Evolutionary conservation across 371 early-diverging fungal species (phyloP).

Genomic region (Rhizopus delemar): DNA sequence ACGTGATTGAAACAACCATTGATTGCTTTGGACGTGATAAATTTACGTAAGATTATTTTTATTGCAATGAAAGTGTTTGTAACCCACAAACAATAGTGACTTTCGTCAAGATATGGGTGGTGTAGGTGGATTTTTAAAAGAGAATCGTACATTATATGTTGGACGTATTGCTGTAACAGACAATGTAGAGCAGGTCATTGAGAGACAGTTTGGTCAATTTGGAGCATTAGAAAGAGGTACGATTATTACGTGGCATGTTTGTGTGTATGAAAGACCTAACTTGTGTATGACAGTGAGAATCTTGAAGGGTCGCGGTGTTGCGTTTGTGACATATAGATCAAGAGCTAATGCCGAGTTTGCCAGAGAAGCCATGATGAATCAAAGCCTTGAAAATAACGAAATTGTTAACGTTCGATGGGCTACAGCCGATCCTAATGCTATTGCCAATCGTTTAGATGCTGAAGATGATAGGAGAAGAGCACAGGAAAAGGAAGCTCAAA

Average conservation of each 20-base stretch:
- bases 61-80: neutral
- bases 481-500: conserved; percentile 20
- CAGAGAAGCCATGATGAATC: conserved; percentile 87
- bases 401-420: conserved; percentile 75
- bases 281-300: conserved; percentile 46
- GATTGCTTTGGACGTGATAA: conserved; percentile 87
- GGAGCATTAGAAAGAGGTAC: conserved; percentile 76
- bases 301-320: conserved; percentile 70
- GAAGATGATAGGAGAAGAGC: conserved; percentile 24
- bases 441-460: conserved; percentile 45
- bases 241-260: neutral
- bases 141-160: conserved; percentile 77
- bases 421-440: conserved; percentile 79
- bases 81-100: conserved; percentile 40
- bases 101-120: conserved; percentile 89
- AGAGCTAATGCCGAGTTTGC: conserved; percentile 84
- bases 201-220: conserved; percentile 76
- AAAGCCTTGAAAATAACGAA: conserved; percentile 71
- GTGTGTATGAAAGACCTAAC: neutral
- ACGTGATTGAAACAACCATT: conserved; percentile 64
- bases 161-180: conserved; percentile 67
- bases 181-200: conserved; percentile 62
- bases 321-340: conserved; percentile 76
- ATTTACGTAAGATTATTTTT: conserved; percentile 39
- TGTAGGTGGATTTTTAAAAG: conserved; percentile 80